Base-by-base conservation (phyloP, 345 rosid species). In the Firmiana major region DNA sequence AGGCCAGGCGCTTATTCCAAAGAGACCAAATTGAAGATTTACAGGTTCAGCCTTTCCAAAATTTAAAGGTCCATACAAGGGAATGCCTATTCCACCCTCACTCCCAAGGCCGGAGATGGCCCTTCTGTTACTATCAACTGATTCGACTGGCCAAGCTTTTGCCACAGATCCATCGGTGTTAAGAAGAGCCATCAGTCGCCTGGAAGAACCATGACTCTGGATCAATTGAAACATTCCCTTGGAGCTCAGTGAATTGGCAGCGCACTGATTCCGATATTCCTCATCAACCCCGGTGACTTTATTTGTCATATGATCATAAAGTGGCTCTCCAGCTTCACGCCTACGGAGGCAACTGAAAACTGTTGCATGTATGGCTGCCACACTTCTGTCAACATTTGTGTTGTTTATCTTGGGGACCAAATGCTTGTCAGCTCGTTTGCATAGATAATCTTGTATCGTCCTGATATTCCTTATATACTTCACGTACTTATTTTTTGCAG, bases 1-100 rank as follows among this genome's bases (percentile, higher is more conserved):
- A 54, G 97, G 95, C 97, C 98, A 97, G 64, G 99, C 99, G 83
- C 99, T 97, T 78, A 94, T 94, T 60, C 99, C 99, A 85, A 92
- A 92, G 75, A 86, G 82, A 62, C 99, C 99, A 54, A 97, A 97
- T 81, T 87, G 99, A 83, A 97, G 97, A 88, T 97, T 94, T 21
- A 94, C 95, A 0, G 97, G 94, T 83, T 94, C 97, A 26, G 98
- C 97, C 86, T 90, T 92, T 40, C 93, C 87, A 1, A 90, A 92
- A 76, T 85, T 89, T 73, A 97, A 21, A 54, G 93, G 94, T 42
- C 97, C 99, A 83, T 92, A 92, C 89, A 90, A 80, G 1, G 97
- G 97, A 75, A 76, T 85, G 65, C 86, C 84, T 77, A 79, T 83
- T 74, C 88, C 90, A 75, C 79, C 76, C 60, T 78, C 93, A 2